Evolutionary conservation across 2,329 filamentous ascomycete species (phyloP), one percentile per base, ranked within the genome.

Genomic region (Trichoderma sp.): DNA sequence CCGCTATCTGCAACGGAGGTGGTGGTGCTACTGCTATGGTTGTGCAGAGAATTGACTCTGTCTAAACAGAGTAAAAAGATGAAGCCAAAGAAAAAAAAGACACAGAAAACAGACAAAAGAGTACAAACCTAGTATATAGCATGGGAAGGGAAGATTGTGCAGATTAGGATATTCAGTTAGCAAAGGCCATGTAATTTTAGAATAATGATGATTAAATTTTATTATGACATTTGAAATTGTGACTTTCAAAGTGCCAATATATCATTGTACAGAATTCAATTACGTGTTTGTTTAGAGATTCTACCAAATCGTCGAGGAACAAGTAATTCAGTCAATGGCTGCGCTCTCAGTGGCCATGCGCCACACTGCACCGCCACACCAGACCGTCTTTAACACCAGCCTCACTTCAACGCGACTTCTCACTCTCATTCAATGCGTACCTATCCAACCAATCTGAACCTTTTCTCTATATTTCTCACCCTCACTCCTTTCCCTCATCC

Each of bases 1-100:
- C 94, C 18, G 94, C 94, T 3, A 98, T 99, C 70, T 98, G 96
- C 83, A 99, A 99, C 76, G 96, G 96, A 56, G 96, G 96, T 52
- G 96, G 96, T 70, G 95, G 94, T 16, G 93, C 95, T 1, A 95
- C 92, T 11, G 96, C 94, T 0, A 86, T 98, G 77, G 93, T 98
- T 59, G 93, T 99, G 66, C 94, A 98, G 81, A 89, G 89, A 74
- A 85, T 95, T 73, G 90, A 91, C 72, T 82, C 82, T 60, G 84
- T 86, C 66, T 87, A 77, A 77, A 69, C 14, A 5, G 32, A 28
- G 59, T 16, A 11, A 46, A 26, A 6, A n/a, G 37, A 39, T 18
- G 18, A 30, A 32, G 7, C 4, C 1, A 43, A n/a, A 18, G 5
- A n/a, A 24, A n/a, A 43, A 16, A 10, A 43, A 5, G 2, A 51